Base-by-base conservation (phyloP, 352 stramenopile genomes). In the Globisporangium spinosum region DNA sequence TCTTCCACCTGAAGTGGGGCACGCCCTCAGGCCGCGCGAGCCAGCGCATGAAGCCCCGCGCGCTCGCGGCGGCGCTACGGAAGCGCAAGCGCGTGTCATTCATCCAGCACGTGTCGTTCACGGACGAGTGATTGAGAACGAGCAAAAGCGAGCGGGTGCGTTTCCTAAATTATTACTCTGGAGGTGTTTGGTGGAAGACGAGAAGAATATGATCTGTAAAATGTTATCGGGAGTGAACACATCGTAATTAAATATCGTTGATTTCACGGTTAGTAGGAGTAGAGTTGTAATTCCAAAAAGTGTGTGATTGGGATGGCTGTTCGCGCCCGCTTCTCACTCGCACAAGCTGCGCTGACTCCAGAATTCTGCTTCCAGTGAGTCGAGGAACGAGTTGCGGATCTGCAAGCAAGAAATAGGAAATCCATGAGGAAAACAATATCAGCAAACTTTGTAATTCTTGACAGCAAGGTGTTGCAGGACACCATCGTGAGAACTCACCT, bases 11-110 rank as follows among this genome's bases (percentile, higher is more conserved):
- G 8, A 96, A 94, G 67, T 96, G 86, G 86, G 86, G 85, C 5
- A 88, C 77, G 1, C 81, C 88, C 63, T 79, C 75, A n/a, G 82
- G 78, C 6, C 74, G 79, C n/a, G 76, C 79, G 29, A 78, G 81
- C 8, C 75, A 89, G 65, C 76, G 86, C 27, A 89, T 83, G 58
- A 88, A 83, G 65, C 86, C 84, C 17, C 82, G 86, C 22, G 82
- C 83, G 20, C 75, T 89, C 3, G 74, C 84, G 1, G 78, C 86
- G 0, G 83, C 82, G 34, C 62, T 93, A 49, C 77, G 88, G 27
- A 96, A 96, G 68, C 85, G 86, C 15, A 96, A 96, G 65, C 86
- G 88, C 3, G 88, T 96, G 20, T 96, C 88, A 53, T 96, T 96
- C 68, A 94, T 88, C 29, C 88, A 96, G 61, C 84, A 93, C 61